These are phyloP conservation scores for Mycosphaerella sp. DNA, from an alignment of 2,329 filamentous ascomycete species.

Conservation along the genomic window DNA sequence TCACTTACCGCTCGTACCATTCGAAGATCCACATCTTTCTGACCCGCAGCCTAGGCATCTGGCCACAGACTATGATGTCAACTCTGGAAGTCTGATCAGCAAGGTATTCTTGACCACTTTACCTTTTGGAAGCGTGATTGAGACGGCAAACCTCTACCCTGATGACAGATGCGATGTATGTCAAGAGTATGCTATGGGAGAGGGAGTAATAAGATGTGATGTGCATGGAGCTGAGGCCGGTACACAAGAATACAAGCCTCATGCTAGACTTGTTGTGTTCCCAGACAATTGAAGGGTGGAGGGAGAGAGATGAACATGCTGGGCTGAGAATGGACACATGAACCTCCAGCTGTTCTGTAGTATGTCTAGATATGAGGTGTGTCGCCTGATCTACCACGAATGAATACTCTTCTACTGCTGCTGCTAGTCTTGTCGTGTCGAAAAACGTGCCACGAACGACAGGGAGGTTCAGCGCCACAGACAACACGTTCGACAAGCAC, in stretches of 20 bases:
- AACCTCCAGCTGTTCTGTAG: too few species aligned
- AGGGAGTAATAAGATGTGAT: not conserved
- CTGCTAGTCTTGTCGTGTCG: too few species aligned
- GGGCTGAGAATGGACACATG: too few species aligned
- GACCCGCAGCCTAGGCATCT: slow-evolving; percentile 3
- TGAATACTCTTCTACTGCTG: too few species aligned
- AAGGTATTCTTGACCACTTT: slow-evolving; percentile 10
- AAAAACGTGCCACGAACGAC: too few species aligned
- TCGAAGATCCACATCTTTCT: not conserved
- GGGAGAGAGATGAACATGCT: too few species aligned
- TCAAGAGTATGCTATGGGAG: not conserved
- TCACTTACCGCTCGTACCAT: slow-evolving; percentile 1
- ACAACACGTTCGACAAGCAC: not conserved
- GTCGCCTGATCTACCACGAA: too few species aligned
- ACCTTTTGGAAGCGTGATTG: slow-evolving; percentile 12
- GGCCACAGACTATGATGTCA: not conserved
- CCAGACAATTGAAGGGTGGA: too few species aligned
- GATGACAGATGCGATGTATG: slow-evolving; percentile 3
- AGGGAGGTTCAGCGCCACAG: not conserved
- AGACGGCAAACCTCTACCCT: slow-evolving; percentile 8
- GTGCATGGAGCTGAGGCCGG: slow-evolving; percentile 1
- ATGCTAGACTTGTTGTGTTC: not conserved
- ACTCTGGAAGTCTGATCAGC: slow-evolving; percentile 7
- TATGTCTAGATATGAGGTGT: too few species aligned
- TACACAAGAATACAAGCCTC: slow-evolving; percentile 2